Percentiles rank a stretch among this genome's conserved stretches.
These are phyloP conservation scores for Aspergillus sp. DNA, from an alignment of 2,329 filamentous ascomycete species.

Conservation along the genomic window DNA sequence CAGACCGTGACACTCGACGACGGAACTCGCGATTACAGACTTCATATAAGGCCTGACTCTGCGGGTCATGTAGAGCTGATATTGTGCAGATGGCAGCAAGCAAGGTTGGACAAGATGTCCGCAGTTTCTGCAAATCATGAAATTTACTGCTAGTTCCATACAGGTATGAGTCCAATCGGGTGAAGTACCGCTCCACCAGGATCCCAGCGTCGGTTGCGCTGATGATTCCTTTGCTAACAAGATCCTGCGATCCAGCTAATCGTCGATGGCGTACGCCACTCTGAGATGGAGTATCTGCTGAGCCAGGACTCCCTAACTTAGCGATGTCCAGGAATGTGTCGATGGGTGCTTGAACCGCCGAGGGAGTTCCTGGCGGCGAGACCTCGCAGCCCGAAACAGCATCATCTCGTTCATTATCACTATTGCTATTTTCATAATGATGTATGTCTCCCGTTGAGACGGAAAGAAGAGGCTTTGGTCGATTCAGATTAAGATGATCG, in stretches of 20 bases:
- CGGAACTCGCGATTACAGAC: constrained; percentile 44
- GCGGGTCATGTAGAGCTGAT: constrained; percentile 42
- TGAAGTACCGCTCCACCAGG: constrained; percentile 39
- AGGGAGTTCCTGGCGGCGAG: constrained; percentile 27
- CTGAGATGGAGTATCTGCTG: constrained; percentile 20
- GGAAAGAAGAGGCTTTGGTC: constrained; percentile 10
- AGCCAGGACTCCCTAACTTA: constrained; percentile 25
- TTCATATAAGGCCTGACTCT: constrained; percentile 23
- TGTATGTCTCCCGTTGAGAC: neutral
- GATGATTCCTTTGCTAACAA: constrained; percentile 42
- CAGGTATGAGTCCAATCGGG: constrained; percentile 44
- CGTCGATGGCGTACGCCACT: constrained; percentile 15
- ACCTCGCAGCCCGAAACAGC: constrained; percentile 24
- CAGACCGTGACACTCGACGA: constrained; percentile 39
- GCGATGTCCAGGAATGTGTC: constrained; percentile 33
- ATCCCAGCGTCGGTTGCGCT: constrained; percentile 38
- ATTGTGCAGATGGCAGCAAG: constrained; percentile 44
- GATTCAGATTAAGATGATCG: constrained; percentile 29
- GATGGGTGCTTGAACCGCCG: constrained; percentile 30
- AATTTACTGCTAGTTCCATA: constrained; percentile 42
- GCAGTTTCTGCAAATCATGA: constrained; percentile 33
- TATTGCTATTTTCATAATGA: neutral
- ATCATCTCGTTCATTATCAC: constrained; percentile 25
- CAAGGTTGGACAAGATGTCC: constrained; percentile 37
- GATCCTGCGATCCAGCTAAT: constrained; percentile 25